Base-by-base conservation (phyloP, 225 moss, liverwort and hornwort genomes). In the Straminergon stramineum region DNA sequence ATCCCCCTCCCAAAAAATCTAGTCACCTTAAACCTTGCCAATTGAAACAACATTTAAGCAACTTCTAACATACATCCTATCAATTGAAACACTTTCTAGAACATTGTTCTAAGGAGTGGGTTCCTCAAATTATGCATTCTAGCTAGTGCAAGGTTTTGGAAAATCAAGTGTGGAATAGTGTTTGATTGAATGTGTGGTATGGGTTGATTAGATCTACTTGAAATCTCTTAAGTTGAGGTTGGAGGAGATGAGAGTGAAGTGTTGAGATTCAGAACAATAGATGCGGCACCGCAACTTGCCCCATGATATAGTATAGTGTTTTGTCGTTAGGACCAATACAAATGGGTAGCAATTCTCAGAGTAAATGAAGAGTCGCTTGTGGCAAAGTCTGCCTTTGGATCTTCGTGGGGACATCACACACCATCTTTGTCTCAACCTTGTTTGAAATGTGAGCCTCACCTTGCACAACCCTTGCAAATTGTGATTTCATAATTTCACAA, bases 161-260 rank as follows among this genome's bases (percentile, higher is more conserved):
- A 58, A 62, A 85, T 52, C 60, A 32, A 63, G 82, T 48, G 43
- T 81, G 69, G 7, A 80, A 51, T 9, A 26, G 58, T 73, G 24
- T 65, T 79, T 79, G 48, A 84, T 84, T n/a, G 79, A 89, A 78
- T 37, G 61, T 63, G 51, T 82, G 66, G 89, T 69, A 21, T 84
- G 85, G 66, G 62, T 85, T 82, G 55, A 94, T 51, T 86, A 96
- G 93, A 96, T 94, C 31, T 96, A 96, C 56, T 85, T 96, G 31
- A 93, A 93, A 86, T 96, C 96, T 34, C 88, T 95, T 32, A 95
- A 93, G 32, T 37, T 91, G 56, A 91, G 95, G 75, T 82, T 92
- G 86, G 96, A 96, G 85, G 95, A 96, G 90, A 96, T 95, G 95
- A 82, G 95, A 83, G 94, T 96, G 80, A 95, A 94, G 89, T 93